Conservation (phyloP, 73 alveolate species). For the Paraurostyla sp. region DNA sequence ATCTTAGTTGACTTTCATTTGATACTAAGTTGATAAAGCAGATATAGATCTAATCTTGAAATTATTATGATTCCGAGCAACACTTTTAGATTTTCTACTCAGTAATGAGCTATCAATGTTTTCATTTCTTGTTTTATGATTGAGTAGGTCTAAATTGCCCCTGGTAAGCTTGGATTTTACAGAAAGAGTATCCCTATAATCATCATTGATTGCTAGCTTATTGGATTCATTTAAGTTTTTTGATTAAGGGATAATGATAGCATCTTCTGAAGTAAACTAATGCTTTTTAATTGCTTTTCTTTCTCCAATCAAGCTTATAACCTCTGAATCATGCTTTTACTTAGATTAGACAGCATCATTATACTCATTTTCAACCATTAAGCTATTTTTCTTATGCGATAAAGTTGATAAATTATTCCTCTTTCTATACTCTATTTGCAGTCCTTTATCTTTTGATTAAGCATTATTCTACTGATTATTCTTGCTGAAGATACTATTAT, state of each 20-base stretch:
- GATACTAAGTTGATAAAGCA: no score
- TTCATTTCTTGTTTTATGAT: background rate
- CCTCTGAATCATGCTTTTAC: background rate
- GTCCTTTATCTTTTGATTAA: background rate
- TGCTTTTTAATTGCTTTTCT: slow-evolving; percentile 5
- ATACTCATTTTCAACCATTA: background rate
- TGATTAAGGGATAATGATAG: no score
- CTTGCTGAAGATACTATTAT: background rate
- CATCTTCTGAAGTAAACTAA: slow-evolving; percentile 8
- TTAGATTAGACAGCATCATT: no score
- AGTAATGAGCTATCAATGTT: background rate
- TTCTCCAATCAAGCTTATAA: background rate
- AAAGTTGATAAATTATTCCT: background rate
- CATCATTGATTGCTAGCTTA: background rate
- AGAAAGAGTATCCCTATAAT: background rate
- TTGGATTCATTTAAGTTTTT: no score
- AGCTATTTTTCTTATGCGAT: background rate
- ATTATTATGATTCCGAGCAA: background rate
- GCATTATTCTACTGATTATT: background rate
- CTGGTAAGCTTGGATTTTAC: background rate
- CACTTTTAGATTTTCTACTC: background rate
- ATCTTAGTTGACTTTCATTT: no score
- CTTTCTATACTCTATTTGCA: background rate
- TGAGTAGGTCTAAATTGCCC: background rate
- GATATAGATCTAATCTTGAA: background rate